These are phyloP conservation scores for Coffea humblotiana DNA, from an alignment of 305 asterid genomes.

Conservation along the genomic window DNA sequence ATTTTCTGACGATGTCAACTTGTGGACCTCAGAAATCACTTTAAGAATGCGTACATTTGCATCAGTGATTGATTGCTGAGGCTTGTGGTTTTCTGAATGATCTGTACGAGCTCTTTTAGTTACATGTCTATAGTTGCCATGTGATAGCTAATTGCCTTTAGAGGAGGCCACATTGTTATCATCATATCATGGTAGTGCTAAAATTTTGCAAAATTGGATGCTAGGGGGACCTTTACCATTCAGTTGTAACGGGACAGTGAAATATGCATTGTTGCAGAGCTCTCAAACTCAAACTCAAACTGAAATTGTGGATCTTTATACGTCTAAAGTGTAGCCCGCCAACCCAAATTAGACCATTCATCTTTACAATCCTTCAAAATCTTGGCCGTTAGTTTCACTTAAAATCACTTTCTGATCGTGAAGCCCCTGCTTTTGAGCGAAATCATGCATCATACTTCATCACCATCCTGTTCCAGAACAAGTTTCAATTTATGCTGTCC, in stretches of 20 bases:
- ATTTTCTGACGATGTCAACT: neutral
- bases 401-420: neutral
- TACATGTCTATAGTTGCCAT: neutral
- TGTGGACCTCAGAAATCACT: constrained; percentile 11
- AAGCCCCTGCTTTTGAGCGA: neutral
- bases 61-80: too few relatives aligned
- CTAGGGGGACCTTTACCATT: neutral
- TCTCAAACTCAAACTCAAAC: neutral
- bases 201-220: neutral
- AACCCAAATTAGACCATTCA: too few relatives aligned
- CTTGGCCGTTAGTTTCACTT: neutral
- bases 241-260: neutral
- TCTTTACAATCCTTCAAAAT: neutral
- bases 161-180: neutral
- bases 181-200: neutral
- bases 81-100: neutral
- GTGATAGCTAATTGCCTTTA: neutral
- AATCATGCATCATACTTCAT: neutral
- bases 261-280: neutral
- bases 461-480: neutral
- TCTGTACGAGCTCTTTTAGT: neutral
- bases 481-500: neutral
- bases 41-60: neutral
- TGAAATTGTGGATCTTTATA: neutral
- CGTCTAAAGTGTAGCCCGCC: too few relatives aligned